Conservation (phyloP, 306 rosid genomes). For the Boehmeria nivea region DNA sequence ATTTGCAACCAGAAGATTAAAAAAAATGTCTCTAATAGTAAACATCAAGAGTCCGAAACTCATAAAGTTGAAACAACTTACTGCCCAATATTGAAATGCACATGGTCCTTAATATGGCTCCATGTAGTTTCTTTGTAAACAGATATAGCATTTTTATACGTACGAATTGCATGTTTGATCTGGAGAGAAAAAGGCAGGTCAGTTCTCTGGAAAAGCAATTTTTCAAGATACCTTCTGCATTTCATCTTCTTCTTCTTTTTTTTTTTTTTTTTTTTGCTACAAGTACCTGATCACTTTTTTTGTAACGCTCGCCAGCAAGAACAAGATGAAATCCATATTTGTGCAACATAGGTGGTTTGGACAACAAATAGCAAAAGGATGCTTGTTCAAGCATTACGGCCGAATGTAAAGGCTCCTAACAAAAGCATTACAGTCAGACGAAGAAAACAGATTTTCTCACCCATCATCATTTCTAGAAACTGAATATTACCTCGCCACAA, state of each 20-base stretch:
- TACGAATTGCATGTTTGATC: constrained; percentile 94
- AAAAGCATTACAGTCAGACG: constrained; percentile 29
- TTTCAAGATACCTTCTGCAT: constrained; percentile 1
- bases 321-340: constrained; percentile 98
- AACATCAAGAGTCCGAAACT: neutral
- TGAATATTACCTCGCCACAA: constrained; percentile 73
- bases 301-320: constrained; percentile 96
- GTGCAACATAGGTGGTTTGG: constrained; percentile 89
- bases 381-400: constrained; percentile 99
- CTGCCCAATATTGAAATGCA: constrained; percentile 95
- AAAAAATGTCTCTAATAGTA: neutral
- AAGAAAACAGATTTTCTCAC: constrained; percentile 21
- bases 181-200: constrained; percentile 28
- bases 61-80: constrained; percentile 42
- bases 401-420: constrained; percentile 79
- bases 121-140: constrained; percentile 82
- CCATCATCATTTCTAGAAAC: neutral
- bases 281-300: constrained; percentile 84
- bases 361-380: constrained; percentile 79
- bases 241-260: neutral
- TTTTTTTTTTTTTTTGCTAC: too few relatives aligned
- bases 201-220: constrained; percentile 19
- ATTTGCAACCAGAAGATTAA: constrained; percentile 14
- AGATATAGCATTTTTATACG: constrained; percentile 72
- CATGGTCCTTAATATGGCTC: constrained; percentile 86